Evolutionary conservation across 192 early-diverging fungal genomes (phyloP).

Genomic region (Podila verticillata): DNA sequence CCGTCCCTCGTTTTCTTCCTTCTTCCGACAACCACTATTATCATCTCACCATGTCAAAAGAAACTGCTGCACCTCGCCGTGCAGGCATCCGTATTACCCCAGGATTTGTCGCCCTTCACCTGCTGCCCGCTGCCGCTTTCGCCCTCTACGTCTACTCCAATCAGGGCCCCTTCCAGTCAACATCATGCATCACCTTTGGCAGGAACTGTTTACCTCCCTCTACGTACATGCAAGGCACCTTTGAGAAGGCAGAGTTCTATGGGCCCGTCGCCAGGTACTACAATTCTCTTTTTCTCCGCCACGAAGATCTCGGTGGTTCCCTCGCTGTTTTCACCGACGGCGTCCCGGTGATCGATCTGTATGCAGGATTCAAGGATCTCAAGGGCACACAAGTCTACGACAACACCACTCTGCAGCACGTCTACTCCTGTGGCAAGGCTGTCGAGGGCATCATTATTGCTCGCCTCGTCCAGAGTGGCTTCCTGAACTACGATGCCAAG

Average conservation of each 20-base stretch:
- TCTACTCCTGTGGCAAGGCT: constrained; percentile 71
- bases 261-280: constrained; percentile 14
- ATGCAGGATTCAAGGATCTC: constrained; percentile 66
- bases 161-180: constrained; percentile 32
- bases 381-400: constrained; percentile 51
- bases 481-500: constrained; percentile 58
- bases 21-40: neutral
- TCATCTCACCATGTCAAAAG: neutral
- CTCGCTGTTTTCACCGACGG: constrained; percentile 60
- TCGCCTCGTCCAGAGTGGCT: constrained; percentile 64
- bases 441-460: constrained; percentile 70
- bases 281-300: constrained; percentile 24
- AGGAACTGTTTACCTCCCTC: constrained; percentile 5
- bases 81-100: neutral
- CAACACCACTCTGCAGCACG: constrained; percentile 67
- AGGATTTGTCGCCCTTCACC: neutral
- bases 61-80: neutral
- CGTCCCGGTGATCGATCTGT: constrained; percentile 66
- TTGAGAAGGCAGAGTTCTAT: constrained; percentile 14
- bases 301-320: constrained; percentile 62
- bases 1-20: neutral
- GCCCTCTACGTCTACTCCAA: constrained; percentile 16
- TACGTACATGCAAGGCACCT: constrained; percentile 8
- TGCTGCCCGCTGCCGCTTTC: constrained; percentile 26
- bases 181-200: constrained; percentile 16